Evolutionary conservation across 495 filamentous ascomycete genomes (phyloP), one percentile per base, ranked within the genome.

Genomic region (Penicillium cinerascens): DNA sequence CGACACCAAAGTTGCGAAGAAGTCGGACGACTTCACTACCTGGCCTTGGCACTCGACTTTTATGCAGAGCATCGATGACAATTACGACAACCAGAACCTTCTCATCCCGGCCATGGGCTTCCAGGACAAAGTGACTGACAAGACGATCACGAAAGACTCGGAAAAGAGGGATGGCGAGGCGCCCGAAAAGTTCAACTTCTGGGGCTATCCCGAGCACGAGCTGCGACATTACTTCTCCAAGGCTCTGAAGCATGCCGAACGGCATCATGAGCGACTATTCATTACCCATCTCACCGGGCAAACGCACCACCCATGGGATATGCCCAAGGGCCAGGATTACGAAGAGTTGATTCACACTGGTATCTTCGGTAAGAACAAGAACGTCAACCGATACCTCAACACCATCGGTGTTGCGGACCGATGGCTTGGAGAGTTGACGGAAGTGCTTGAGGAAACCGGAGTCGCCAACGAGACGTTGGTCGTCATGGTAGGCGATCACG

Each of bases 381-480:
- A 54, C 18, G 8, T 73, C 39, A 72, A 71, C 33, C 56, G 54
- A 18, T 74, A 76, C 50, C 46, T 76, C 6, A 76, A 76, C 50
- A 71, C 69, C 8, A 51, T 75, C 33, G 70, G 66, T 4, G 70
- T 69, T 39, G 60, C 48, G 0, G 72, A 76, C 39, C 23, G 50
- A 16, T 76, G 73, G 73, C 54, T 75, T 29, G 55, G 53, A 4
- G 65, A 67, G 47, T 52, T 70, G 6, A 42, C 71, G 39, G 51
- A 70, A 3, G 46, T 74, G 20, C 49, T 76, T 2, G 66, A 75
- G 41, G 68, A 74, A 26, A 48, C 61, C 2, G 70, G 65, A 13
- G 65, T 72, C 26, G 66, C 69, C n/a, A 55, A 76, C 33, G 69
- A 76, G 53, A 75, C 73, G 16, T 44, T 76, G 33, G 54, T 76